Percentiles rank a stretch among this genome's conserved stretches.
Conservation (phyloP, 257 asterid genomes). For the Jaltomata sinuosa region DNA sequence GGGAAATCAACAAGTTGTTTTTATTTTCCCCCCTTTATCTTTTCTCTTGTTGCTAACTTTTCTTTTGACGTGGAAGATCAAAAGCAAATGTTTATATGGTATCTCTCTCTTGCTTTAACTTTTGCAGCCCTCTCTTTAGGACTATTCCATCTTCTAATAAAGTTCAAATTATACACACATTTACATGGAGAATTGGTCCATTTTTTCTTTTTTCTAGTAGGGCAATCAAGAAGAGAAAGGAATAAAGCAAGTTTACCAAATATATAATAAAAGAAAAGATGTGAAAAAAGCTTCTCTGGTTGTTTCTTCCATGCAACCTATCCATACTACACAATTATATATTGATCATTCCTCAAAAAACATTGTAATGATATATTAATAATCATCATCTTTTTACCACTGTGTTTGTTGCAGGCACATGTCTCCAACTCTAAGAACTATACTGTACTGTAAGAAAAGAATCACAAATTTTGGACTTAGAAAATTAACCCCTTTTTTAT, state of each 20-base stretch:
- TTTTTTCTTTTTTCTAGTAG: conserved; percentile 19
- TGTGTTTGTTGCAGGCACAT: conserved; percentile 64
- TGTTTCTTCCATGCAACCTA: conserved; percentile 47
- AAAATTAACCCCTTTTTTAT: not conserved
- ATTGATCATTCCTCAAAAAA: conserved; percentile 40
- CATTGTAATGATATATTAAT: conserved; percentile 72
- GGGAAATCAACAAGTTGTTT: conserved; percentile 10
- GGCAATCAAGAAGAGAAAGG: conserved; percentile 2
- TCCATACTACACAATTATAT: conserved; percentile 37
- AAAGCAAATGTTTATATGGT: conserved; percentile 36
- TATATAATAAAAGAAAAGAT: not conserved
- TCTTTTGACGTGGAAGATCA: conserved; percentile 54
- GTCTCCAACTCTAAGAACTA: conserved; percentile 27
- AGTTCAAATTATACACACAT: conserved; percentile 43
- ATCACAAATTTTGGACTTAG: not conserved
- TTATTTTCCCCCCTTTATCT: not conserved
- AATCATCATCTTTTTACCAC: conserved; percentile 57
- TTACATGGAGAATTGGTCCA: conserved; percentile 44
- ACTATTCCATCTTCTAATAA: conserved; percentile 74
- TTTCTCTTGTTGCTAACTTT: conserved; percentile 2
- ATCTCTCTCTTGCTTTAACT: conserved; percentile 42
- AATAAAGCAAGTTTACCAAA: conserved; percentile 25
- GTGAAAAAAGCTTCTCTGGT: conserved; percentile 29
- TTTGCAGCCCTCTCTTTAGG: conserved; percentile 63
- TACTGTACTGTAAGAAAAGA: not conserved